phyloP scores from a whole-genome alignment of 2,329 filamentous ascomycete genomes.

The Coniochaeta sp. region DNA sequence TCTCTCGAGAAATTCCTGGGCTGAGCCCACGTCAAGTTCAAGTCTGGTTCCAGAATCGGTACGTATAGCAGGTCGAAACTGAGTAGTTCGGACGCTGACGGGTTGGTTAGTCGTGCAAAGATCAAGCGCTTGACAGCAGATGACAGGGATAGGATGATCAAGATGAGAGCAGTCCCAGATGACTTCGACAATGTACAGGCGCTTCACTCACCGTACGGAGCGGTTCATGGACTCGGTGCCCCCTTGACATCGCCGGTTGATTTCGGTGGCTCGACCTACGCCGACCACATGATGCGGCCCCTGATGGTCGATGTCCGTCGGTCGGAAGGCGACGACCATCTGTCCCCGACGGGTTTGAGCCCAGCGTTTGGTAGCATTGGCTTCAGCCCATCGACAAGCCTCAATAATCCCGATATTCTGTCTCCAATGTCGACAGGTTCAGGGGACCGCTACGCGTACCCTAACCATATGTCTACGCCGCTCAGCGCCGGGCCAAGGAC shows the following conservation, averaged over 20 bases:
- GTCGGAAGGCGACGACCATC: slow-evolving; percentile 55
- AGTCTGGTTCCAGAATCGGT: slow-evolving; percentile 99
- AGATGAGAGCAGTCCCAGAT: slow-evolving; percentile 64
- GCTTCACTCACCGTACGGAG: slow-evolving; percentile 60
- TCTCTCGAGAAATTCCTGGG: slow-evolving; percentile 86
- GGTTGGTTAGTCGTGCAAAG: slow-evolving; percentile 52
- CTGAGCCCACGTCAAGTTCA: slow-evolving; percentile 89
- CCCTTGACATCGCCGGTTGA: slow-evolving; percentile 42
- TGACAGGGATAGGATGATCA: slow-evolving; percentile 63
- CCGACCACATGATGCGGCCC: slow-evolving; percentile 57
- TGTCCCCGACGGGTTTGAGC: slow-evolving; percentile 60
- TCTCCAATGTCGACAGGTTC: slow-evolving; percentile 50
- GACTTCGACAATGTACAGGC: slow-evolving; percentile 66
- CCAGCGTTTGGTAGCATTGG: slow-evolving; percentile 61
- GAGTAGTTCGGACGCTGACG: slow-evolving; percentile 9
- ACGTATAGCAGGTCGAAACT: slow-evolving; percentile 21
- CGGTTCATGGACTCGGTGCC: slow-evolving; percentile 44
- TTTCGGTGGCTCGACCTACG: slow-evolving; percentile 40
- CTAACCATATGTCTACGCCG: slow-evolving; percentile 38
- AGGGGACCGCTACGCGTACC: slow-evolving; percentile 47
- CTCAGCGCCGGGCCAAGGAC: slow-evolving; percentile 40
- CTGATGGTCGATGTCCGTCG: slow-evolving; percentile 63
- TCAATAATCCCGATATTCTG: slow-evolving; percentile 46
- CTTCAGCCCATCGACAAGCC: slow-evolving; percentile 47
- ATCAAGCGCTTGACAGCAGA: slow-evolving; percentile 66